Conservation (phyloP, 2,329 filamentous ascomycete species). For the Penicillium nordicum region DNA sequence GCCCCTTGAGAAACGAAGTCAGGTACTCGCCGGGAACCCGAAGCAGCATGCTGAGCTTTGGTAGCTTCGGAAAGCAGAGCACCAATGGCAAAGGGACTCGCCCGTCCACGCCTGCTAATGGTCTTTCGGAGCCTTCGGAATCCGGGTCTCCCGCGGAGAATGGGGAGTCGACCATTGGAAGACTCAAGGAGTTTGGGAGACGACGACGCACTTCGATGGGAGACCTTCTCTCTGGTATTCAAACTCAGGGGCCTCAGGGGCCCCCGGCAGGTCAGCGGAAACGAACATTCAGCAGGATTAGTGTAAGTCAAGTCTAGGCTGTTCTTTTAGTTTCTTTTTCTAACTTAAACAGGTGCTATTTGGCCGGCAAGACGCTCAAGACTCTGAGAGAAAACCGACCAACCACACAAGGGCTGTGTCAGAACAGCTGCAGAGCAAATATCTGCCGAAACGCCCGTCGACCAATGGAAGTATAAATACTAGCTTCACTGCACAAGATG, state of each 20-base stretch:
- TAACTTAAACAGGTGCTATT: slow-evolving; percentile 20
- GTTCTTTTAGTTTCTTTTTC: not conserved
- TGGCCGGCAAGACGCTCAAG: slow-evolving; percentile 12
- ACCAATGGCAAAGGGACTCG: slow-evolving; percentile 17
- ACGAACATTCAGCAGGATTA: slow-evolving; percentile 18
- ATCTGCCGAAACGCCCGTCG: not conserved
- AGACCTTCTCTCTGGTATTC: slow-evolving; percentile 19
- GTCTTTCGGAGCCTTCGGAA: slow-evolving; percentile 5
- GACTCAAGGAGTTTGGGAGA: slow-evolving; percentile 28
- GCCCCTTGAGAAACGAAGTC: slow-evolving; percentile 26
- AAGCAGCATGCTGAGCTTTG: slow-evolving; percentile 26
- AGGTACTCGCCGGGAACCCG: slow-evolving; percentile 21
- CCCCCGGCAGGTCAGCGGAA: slow-evolving; percentile 11
- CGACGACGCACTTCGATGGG: slow-evolving; percentile 28
- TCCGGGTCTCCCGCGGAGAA: slow-evolving; percentile 12
- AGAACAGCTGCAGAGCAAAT: slow-evolving; percentile 1
- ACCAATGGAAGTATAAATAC: not conserved
- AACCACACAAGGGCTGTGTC: not conserved
- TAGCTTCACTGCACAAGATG: not conserved
- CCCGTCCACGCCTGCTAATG: slow-evolving; percentile 20
- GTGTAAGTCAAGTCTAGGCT: slow-evolving; percentile 10
- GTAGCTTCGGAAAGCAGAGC: slow-evolving; percentile 22
- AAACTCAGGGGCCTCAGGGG: slow-evolving; percentile 6
- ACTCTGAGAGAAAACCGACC: not conserved
- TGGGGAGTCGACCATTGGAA: slow-evolving; percentile 25